These are phyloP conservation scores for Peziza echinospora DNA, from an alignment of 495 filamentous ascomycete genomes.

Conservation along the genomic window DNA sequence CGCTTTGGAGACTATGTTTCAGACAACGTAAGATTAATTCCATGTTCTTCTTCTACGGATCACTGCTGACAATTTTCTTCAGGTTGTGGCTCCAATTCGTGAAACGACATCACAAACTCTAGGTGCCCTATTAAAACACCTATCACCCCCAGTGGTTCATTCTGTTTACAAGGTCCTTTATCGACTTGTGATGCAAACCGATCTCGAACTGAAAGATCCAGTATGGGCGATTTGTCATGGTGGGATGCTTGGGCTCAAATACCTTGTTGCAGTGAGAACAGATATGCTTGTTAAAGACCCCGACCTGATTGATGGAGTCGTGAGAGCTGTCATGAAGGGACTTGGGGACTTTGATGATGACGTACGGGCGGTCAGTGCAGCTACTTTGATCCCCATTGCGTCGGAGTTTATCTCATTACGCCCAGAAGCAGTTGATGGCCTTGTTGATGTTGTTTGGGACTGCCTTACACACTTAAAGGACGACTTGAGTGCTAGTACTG, in stretches of 20 bases:
- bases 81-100: conserved; percentile 71
- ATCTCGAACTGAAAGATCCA: conserved; percentile 43
- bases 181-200: conserved; percentile 77
- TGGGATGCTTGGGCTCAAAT: conserved; percentile 88
- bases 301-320: conserved; percentile 76
- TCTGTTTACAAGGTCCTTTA: conserved; percentile 60
- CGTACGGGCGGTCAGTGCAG: conserved; percentile 88
- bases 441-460: conserved; percentile 93
- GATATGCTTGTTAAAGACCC: conserved; percentile 67
- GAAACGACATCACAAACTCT: conserved; percentile 94
- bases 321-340: conserved; percentile 82
- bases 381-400: conserved; percentile 86
- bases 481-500: conserved; percentile 89
- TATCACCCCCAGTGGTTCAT: conserved; percentile 52
- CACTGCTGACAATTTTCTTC: conserved; percentile 4
- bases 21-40: conserved; percentile 45
- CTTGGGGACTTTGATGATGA: conserved; percentile 81
- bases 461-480: conserved; percentile 89
- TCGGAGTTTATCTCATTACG: conserved; percentile 77
- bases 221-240: conserved; percentile 93
- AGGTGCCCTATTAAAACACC: conserved; percentile 64
- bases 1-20: conserved; percentile 95
- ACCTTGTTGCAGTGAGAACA: conserved; percentile 82
- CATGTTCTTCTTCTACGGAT: not conserved
- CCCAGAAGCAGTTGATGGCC: conserved; percentile 44